Evolutionary conservation across 2,329 filamentous ascomycete species (phyloP).

Genomic region (Ophiocordyceps unilateralis): DNA sequence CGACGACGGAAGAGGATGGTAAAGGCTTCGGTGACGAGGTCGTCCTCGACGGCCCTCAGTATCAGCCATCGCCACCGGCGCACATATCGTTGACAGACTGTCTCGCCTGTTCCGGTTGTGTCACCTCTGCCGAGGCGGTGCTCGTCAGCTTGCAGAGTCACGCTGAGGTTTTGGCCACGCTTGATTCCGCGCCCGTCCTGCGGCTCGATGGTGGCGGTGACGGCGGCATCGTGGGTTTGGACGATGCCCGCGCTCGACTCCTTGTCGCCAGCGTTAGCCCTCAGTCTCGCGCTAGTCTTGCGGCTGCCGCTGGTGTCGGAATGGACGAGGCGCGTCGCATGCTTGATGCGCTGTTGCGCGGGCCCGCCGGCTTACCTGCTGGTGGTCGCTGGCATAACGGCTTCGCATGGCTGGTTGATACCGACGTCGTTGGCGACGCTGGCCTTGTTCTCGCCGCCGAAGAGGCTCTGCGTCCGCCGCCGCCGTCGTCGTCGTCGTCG

Average conservation of each 20-base stretch:
- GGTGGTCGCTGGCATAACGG: slow-evolving; percentile 58
- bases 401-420: slow-evolving; percentile 85
- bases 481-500: too few species aligned
- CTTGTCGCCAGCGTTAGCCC: slow-evolving; percentile 90
- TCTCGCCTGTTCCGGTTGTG: slow-evolving; percentile 91
- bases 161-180: slow-evolving; percentile 67
- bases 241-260: slow-evolving; percentile 48
- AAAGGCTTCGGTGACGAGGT: slow-evolving; percentile 43
- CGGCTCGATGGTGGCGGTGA: slow-evolving; percentile 10
- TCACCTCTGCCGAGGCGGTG: slow-evolving; percentile 95
- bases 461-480: slow-evolving; percentile 36
- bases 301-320: slow-evolving; percentile 60
- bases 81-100: slow-evolving; percentile 95
- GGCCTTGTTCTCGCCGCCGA: slow-evolving; percentile 66
- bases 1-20: slow-evolving; percentile 7
- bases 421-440: slow-evolving; percentile 65
- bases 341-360: slow-evolving; percentile 61
- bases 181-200: slow-evolving; percentile 49
- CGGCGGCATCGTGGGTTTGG: slow-evolving; percentile 24
- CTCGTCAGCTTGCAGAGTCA: slow-evolving; percentile 90
- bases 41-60: slow-evolving; percentile 71
- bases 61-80: slow-evolving; percentile 39
- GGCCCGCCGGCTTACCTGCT: slow-evolving; percentile 47
- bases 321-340: slow-evolving; percentile 54
- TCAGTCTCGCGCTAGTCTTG: slow-evolving; percentile 75